Percentiles rank a stretch among this genome's conserved stretches.
Evolutionary conservation across 441 rosid genomes (phyloP).

Genomic region (Lepidium campestre): DNA sequence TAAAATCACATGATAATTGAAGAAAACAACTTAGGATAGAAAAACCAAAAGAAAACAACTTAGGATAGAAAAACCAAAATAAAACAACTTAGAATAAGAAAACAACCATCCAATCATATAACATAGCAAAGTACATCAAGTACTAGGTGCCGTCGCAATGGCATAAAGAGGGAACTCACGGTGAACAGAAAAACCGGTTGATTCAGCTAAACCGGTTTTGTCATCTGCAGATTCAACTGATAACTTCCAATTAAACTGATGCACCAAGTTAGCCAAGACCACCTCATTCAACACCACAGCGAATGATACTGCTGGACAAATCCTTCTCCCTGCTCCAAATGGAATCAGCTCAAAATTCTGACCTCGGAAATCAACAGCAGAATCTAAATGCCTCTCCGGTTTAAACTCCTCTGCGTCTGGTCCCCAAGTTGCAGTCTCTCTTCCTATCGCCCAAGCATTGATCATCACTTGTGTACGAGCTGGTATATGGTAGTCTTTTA

Average conservation of each 20-base stretch:
- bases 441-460: slow-evolving; percentile 24
- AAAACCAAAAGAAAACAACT: no score
- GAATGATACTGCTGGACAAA: slow-evolving; percentile 19
- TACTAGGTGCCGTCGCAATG: neutral
- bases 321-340: slow-evolving; percentile 28
- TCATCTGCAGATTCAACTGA: neutral
- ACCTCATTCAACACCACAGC: slow-evolving; percentile 19
- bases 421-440: slow-evolving; percentile 23
- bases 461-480: slow-evolving; percentile 12
- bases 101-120: neutral
- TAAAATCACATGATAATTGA: neutral
- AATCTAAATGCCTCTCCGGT: slow-evolving; percentile 26
- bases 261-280: slow-evolving; percentile 19
- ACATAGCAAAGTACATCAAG: neutral
- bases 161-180: slow-evolving; percentile 25
- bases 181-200: slow-evolving; percentile 5
- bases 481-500: slow-evolving; percentile 17
- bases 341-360: slow-evolving; percentile 20
- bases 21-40: no score
- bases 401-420: slow-evolving; percentile 15
- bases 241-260: slow-evolving; percentile 20
- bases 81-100: no score
- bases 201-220: slow-evolving; percentile 8
- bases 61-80: neutral
- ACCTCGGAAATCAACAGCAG: slow-evolving; percentile 15